Evolutionary conservation across 495 filamentous ascomycete species (phyloP).

Genomic region (Parathielavia hyrcaniae): DNA sequence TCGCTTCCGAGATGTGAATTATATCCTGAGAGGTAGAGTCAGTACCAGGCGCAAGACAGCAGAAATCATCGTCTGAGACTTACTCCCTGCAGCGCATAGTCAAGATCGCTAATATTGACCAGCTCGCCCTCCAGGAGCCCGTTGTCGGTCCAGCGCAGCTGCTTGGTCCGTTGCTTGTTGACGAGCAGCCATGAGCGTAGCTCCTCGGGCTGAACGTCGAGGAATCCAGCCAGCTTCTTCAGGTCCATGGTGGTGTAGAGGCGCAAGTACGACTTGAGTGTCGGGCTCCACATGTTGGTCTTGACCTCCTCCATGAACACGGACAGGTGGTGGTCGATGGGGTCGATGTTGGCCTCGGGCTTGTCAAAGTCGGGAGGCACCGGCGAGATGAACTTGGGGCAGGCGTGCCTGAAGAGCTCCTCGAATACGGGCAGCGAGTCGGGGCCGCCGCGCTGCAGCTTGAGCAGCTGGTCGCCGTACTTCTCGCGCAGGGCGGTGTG

Average conservation of each 20-base stretch:
- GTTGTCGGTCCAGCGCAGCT: slow-evolving; percentile 89
- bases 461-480: slow-evolving; percentile 93
- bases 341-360: slow-evolving; percentile 88
- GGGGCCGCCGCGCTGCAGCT: slow-evolving; percentile 90
- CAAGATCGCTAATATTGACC: slow-evolving; percentile 83
- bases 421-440: slow-evolving; percentile 94
- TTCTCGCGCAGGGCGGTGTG: slow-evolving; percentile 97
- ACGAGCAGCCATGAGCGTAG: slow-evolving; percentile 84
- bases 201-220: slow-evolving; percentile 89
- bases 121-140: slow-evolving; percentile 86
- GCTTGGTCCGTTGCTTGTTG: slow-evolving; percentile 96
- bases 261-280: slow-evolving; percentile 94
- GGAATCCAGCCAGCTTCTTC: slow-evolving; percentile 94
- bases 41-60: slow-evolving; percentile 17
- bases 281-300: slow-evolving; percentile 91
- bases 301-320: slow-evolving; percentile 99
- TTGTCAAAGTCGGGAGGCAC: slow-evolving; percentile 96
- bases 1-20: slow-evolving; percentile 97
- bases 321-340: slow-evolving; percentile 89
- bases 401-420: slow-evolving; percentile 89
- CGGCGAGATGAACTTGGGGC: slow-evolving; percentile 98
- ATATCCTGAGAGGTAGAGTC: slow-evolving; percentile 56
- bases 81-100: slow-evolving; percentile 92
- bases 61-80: slow-evolving; percentile 31
- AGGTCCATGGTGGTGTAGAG: slow-evolving; percentile 99